Base-by-base conservation (phyloP, 106 monocot genomes). In the Apostasia ramifera region DNA sequence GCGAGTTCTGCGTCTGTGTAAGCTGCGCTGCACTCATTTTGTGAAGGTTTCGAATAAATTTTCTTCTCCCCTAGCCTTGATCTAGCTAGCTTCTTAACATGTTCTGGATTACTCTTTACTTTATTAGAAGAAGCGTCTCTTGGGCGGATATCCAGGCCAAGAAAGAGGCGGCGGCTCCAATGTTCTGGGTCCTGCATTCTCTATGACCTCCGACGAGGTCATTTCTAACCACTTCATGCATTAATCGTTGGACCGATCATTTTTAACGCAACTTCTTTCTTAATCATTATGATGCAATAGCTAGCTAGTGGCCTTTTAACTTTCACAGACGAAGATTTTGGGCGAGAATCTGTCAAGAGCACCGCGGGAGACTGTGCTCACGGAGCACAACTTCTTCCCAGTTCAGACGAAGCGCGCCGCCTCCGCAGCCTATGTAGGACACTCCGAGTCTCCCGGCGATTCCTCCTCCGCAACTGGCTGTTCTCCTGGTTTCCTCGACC, bases 361-460 rank as follows among this genome's bases (percentile, higher is more conserved):
- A 10, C 58, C 8, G 48, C 61, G n/a, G 40, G 41, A 43, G 66
- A 62, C 44, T 45, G 57, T 61, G 56, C 59, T 79, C 5, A 82
- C 70, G 76, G 76, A 81, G 68, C 68, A 70, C 70, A 76, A 88
- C 66, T 84, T 88, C 81, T 84, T 88, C 67, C 84, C 88, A 26
- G 26, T 26, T 26, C 26, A 26, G 26, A 26, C 88, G 3, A 67
- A 59, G 44, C 72, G 38, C 47, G 13, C 48, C 45, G 67, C 59
- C 12, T 52, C 2, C 40, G 11, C 53, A 37, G 63, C 49, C 12
- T 37, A 73, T 66, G 73, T 60, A 38, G 68, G 67, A 38, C 64
- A 53, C 50, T 63, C 56, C 3, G 63, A 55, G 11, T 62, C 58
- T 73, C 74, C 71, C 8, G 57, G 66, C 44, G 53, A 78, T 43